Conservation (phyloP, 2,329 filamentous ascomycete species). For the Aschersonia sp. region DNA sequence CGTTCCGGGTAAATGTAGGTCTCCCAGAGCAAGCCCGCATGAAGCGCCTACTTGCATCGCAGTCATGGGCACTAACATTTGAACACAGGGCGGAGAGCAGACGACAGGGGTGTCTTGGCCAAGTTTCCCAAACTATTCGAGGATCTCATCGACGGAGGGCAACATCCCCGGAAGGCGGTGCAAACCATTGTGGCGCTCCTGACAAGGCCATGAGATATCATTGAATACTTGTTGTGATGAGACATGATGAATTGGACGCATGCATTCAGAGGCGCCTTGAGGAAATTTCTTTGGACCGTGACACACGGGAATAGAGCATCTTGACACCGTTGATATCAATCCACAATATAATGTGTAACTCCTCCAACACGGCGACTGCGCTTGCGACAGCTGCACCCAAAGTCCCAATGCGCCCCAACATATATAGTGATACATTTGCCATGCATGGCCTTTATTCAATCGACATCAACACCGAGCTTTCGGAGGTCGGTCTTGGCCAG, state of each 20-base stretch:
- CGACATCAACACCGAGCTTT: constrained; percentile 62
- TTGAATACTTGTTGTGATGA: constrained; percentile 6
- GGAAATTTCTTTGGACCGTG: no score
- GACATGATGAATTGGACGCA: constrained; percentile 3
- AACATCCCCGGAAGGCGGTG: constrained; percentile 41
- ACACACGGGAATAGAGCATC: no score
- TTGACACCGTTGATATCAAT: no score
- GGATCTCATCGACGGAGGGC: constrained; percentile 38
- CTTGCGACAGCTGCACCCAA: no score
- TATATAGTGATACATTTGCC: no score
- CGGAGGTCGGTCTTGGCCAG: constrained; percentile 61
- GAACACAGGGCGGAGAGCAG: constrained; percentile 42
- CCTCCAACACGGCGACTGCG: no score
- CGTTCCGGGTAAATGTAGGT: constrained; percentile 50
- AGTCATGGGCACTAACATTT: no score
- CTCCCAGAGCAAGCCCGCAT: background rate
- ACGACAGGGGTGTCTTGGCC: constrained; percentile 38
- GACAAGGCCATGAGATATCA: constrained; percentile 21
- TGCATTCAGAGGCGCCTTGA: background rate
- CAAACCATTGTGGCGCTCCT: constrained; percentile 47
- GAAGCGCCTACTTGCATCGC: no score
- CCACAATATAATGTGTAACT: no score
- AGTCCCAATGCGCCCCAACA: no score
- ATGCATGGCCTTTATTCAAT: constrained; percentile 28
- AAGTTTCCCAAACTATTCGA: constrained; percentile 47